These are phyloP conservation scores for Cytospora piceicola DNA, from an alignment of 2,329 filamentous ascomycete genomes.

Conservation along the genomic window DNA sequence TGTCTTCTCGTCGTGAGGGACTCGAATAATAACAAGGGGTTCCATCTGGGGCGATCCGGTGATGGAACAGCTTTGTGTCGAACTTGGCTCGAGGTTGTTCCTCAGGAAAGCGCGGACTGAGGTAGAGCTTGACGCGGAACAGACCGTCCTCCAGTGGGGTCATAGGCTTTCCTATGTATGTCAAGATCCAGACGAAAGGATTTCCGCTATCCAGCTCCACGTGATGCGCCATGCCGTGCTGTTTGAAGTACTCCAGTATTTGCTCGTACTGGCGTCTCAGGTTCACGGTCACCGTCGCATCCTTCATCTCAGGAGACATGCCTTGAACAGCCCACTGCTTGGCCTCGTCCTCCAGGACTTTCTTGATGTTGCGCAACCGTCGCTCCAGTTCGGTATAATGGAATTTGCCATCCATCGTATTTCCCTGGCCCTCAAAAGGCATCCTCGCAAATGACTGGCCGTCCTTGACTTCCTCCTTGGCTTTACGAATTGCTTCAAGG, in stretches of 20 bases:
- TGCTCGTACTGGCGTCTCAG: conserved; percentile 85
- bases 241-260: conserved; percentile 74
- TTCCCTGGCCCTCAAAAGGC: conserved; percentile 80
- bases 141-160: conserved; percentile 91
- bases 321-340: conserved; percentile 74
- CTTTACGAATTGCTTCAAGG: conserved; percentile 69
- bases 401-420: conserved; percentile 86
- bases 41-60: conserved; percentile 79
- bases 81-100: conserved; percentile 85
- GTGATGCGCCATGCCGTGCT: conserved; percentile 71
- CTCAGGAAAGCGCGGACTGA: conserved; percentile 84
- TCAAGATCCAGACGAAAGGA: conserved; percentile 86
- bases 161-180: conserved; percentile 90
- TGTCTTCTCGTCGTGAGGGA: conserved; percentile 67
- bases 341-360: conserved; percentile 72
- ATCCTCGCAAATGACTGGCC: conserved; percentile 72
- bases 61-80: conserved; percentile 83
- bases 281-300: conserved; percentile 78
- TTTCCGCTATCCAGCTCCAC: conserved; percentile 78
- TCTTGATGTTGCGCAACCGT: conserved; percentile 70
- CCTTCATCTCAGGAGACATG: conserved; percentile 61
- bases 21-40: conserved; percentile 80
- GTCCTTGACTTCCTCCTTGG: conserved; percentile 65
- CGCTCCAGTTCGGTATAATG: conserved; percentile 75
- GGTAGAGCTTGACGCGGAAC: conserved; percentile 76